phyloP scores from a whole-genome alignment of 2,329 filamentous ascomycete genomes.

The Talaromyces sp. region DNA sequence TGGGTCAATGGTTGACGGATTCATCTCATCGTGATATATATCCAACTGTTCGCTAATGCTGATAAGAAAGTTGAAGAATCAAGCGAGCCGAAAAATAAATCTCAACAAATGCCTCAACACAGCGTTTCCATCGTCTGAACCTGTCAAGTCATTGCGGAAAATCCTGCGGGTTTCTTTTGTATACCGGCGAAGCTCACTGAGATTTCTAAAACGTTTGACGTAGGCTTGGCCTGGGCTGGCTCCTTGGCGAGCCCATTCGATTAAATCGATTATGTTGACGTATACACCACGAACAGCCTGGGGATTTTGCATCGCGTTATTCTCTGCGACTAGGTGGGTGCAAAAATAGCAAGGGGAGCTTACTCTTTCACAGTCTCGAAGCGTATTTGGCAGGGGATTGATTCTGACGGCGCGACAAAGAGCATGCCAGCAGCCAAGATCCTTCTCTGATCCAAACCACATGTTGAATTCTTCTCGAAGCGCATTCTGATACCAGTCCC shows the following conservation, averaged over 20 bases:
- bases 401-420: conserved; percentile 13
- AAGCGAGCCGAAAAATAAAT: neutral
- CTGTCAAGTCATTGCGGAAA: neutral
- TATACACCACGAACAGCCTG: neutral
- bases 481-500: conserved; percentile 9
- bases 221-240: neutral
- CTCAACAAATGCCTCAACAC: neutral
- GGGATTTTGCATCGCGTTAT: neutral
- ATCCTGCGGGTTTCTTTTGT: neutral
- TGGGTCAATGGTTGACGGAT: no score
- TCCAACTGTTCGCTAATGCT: neutral
- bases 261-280: neutral
- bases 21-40: no score
- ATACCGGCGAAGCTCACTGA: neutral
- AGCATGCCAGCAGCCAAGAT: conserved; percentile 12
- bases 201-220: neutral
- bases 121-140: neutral
- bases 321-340: neutral
- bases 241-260: neutral
- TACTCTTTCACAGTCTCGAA: neutral
- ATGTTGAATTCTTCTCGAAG: conserved; percentile 13
- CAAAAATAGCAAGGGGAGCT: neutral
- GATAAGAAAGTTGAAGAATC: neutral
- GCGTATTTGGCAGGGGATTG: conserved; percentile 9
- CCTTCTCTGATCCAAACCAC: conserved; percentile 13